Evolutionary conservation across 2,329 filamentous ascomycete species (phyloP), one percentile per base, ranked within the genome.

Genomic region (Colletotrichum godetiae): DNA sequence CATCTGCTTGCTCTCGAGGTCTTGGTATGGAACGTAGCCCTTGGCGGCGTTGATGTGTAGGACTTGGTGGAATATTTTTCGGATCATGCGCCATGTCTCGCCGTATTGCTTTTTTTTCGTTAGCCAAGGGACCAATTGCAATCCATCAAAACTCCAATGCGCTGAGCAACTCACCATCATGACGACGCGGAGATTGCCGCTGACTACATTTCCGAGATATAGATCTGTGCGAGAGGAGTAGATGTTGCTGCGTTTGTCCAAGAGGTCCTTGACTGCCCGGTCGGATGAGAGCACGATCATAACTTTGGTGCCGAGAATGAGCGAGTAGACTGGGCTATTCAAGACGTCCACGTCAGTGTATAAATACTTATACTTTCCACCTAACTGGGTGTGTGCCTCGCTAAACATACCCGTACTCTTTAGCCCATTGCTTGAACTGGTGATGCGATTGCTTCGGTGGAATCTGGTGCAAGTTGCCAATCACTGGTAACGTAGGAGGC

Each of bases 391-490:
- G 7, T 12, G 11, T 29, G 15, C 24, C 15, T n/a, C 3, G 35
- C 1, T 31, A 4, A n/a, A 63, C 53, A 10, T 67, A 71, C 65
- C 65, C 80, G 56, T 89, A 89, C 76, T 88, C 81, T 6, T 84
- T 75, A 0, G 87, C 86, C 88, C 88, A 90, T 76, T 87, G 85
- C 49, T 86, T 78, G 65, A 88, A 88, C 65, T 88, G 85, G 0
- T 86, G 74, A 67, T 88, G 84, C 0, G 77, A 77, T 31, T 86
- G 79, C 6, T 80, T 62, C 3, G 78, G 79, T 0, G 86, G 87
- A 77, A 89, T 86, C 72, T 83, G 83, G 75, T 88, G 87, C 1
- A 89, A 76, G 58, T 89, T 89, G 5, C 88, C 88, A 7, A 89
- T 77, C 1, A 89, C 68, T 0, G 87, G 88, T 1, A 88, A 42